Conservation (phyloP, 2,329 filamentous ascomycete genomes). For the Colletotrichum sp. region DNA sequence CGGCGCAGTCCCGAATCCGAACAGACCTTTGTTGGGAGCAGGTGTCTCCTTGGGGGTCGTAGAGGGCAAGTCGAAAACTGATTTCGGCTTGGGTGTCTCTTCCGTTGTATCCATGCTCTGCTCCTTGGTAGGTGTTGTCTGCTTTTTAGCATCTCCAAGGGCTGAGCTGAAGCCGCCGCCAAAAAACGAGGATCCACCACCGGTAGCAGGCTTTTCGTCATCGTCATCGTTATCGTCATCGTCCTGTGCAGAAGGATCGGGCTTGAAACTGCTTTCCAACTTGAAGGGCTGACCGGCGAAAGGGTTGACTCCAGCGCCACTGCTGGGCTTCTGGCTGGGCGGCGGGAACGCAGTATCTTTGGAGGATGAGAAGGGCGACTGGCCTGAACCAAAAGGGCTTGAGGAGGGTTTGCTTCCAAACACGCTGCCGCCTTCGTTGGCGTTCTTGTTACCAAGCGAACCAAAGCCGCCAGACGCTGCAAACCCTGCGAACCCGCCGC, state of each 20-base stretch:
- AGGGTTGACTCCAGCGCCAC: constrained; percentile 45
- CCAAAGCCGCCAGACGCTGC: constrained; percentile 60
- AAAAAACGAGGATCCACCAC: constrained; percentile 58
- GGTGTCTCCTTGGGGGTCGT: constrained; percentile 59
- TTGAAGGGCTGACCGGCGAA: constrained; percentile 58
- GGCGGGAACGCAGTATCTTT: constrained; percentile 43
- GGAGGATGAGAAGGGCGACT: constrained; percentile 35
- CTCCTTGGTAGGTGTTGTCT: constrained; percentile 49
- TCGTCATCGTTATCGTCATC: constrained; percentile 64
- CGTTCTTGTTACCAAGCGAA: constrained; percentile 44
- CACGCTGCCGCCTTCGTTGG: constrained; percentile 35
- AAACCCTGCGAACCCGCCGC: constrained; percentile 57
- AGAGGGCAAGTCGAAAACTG: constrained; percentile 28
- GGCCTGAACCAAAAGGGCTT: constrained; percentile 33
- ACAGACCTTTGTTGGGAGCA: constrained; percentile 39
- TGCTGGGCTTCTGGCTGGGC: constrained; percentile 36
- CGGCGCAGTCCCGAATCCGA: constrained; percentile 39
- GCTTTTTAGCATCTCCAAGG: constrained; percentile 51
- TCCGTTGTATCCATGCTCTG: constrained; percentile 55
- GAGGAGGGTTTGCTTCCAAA: constrained; percentile 44
- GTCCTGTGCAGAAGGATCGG: constrained; percentile 64
- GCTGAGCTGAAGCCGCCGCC: constrained; percentile 64
- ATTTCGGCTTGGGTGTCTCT: constrained; percentile 37
- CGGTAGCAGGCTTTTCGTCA: constrained; percentile 50
- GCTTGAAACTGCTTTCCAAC: constrained; percentile 69